Evolutionary conservation across 345 rosid species (phyloP), one percentile per base, ranked within the genome.

Genomic region (Salix exigua): DNA sequence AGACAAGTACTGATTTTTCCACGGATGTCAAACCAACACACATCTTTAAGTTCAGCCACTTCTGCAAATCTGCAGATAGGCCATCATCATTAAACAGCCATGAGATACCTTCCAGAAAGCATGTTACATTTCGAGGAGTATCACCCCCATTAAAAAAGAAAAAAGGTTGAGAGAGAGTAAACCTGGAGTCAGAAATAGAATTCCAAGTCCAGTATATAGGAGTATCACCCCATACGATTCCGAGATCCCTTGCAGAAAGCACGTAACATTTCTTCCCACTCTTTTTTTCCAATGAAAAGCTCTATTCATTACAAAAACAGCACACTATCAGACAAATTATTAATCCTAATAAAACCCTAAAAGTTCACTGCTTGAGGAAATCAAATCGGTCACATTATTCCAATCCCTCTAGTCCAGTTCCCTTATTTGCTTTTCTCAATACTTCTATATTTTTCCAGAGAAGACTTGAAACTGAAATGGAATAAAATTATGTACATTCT

Each of bases 191-290:
- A 5, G 75, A 44, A 0, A 55, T 42, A 5, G 75, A 66, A 7
- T 2, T 30, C 79, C 80, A 79, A 53, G 0, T 51, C 82, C 82
- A 82, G 5, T 79, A 76, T 0, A 1, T 0, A 66, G 81, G 86
- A 23, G 81, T 63, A 70, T 30, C 31, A 30, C 31, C n/a, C n/a
- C n/a, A n/a, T n/a, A n/a, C 3, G 73, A 85, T 83, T 28, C 1
- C 10, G 2, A 85, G 83, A 17, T 77, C 77, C 65, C 83, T 83
- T 48, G 83, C 73, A 2, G 79, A 82, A 1, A 85, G 66, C 86
- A 76, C 79, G 53, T 38, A 75, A 30, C 79, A 75, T 64, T 67
- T 85, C 66, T 81, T 78, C 73, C 88, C 84, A 55, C 68, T 81
- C 1, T 31, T 6, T 70, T 81, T 76, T 2, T 78, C 82, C 58